phyloP scores from a whole-genome alignment of 768 basidiomycete genomes.

The Pluteus cervinus region DNA sequence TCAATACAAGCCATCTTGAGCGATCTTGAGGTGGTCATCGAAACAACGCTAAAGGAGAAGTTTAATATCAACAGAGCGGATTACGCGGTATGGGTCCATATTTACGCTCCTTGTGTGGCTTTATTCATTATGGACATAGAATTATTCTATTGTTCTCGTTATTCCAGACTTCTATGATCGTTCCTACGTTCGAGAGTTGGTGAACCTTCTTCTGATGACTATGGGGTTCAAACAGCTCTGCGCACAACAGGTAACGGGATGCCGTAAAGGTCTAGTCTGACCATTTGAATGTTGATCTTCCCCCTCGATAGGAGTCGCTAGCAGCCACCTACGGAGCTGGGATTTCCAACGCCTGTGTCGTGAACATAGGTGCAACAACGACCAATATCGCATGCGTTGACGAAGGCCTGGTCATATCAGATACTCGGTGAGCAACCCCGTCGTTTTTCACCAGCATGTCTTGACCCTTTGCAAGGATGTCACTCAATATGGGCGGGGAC shows the following conservation, averaged over 20 bases:
- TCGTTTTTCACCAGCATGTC: too few relatives aligned
- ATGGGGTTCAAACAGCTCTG: constrained; percentile 94
- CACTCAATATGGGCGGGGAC: constrained; percentile 85
- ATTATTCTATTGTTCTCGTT: constrained; percentile 82
- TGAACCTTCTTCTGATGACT: constrained; percentile 61
- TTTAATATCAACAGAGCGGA: constrained; percentile 46
- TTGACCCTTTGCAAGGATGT: constrained; percentile 42
- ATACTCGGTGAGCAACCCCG: constrained; percentile 78
- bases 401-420: constrained; percentile 82
- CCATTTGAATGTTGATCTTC: not conserved
- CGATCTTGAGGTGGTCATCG: constrained; percentile 72
- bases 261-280: too few relatives aligned
- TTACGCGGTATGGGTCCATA: constrained; percentile 48
- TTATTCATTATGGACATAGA: constrained; percentile 35
- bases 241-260: constrained; percentile 83
- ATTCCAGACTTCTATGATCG: constrained; percentile 92
- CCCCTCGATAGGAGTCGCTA: constrained; percentile 65
- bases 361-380: constrained; percentile 84
- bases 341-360: constrained; percentile 90
- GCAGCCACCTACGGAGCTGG: constrained; percentile 95
- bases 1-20: constrained; percentile 65
- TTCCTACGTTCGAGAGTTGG: constrained; percentile 73
- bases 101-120: not conserved
- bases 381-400: constrained; percentile 92
- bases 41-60: constrained; percentile 52